A percentile compares a stretch with the other conserved stretches of the same genome.
Evolutionary conservation across 257 asterid genomes (phyloP).

Genomic region (Ligustrum vulgare): DNA sequence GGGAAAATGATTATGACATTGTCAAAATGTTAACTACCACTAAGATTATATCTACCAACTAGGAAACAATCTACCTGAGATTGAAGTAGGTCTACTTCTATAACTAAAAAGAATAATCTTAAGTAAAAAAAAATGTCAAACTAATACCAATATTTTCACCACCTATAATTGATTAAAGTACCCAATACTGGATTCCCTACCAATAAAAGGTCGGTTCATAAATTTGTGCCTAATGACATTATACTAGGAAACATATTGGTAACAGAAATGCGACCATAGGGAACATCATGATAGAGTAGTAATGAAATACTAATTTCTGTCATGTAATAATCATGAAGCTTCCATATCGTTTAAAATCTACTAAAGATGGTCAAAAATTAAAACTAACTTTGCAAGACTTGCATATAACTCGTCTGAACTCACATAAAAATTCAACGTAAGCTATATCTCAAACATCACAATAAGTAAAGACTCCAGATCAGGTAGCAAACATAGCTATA

Average conservation of each 20-base stretch:
- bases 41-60: constrained; percentile 52
- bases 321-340: not conserved
- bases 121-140: not conserved
- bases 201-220: not conserved
- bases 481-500: constrained; percentile 40
- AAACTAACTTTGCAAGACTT: constrained; percentile 19
- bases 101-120: not conserved
- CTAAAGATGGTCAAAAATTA: constrained; percentile 13
- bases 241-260: not conserved
- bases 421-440: constrained; percentile 31
- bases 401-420: constrained; percentile 33
- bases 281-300: not conserved
- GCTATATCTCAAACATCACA: constrained; percentile 47
- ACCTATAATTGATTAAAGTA: not conserved
- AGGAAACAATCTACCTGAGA: constrained; percentile 43
- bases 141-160: constrained; percentile 15
- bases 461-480: constrained; percentile 39
- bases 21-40: constrained; percentile 58
- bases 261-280: not conserved
- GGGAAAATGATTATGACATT: constrained; percentile 63
- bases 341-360: not conserved
- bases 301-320: not conserved
- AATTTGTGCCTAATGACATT: not conserved
- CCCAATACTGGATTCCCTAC: not conserved
- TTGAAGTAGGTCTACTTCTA: constrained; percentile 30